These are phyloP conservation scores for Musa beccarii DNA, from an alignment of 176 grass and related monocot genomes.

Conservation along the genomic window DNA sequence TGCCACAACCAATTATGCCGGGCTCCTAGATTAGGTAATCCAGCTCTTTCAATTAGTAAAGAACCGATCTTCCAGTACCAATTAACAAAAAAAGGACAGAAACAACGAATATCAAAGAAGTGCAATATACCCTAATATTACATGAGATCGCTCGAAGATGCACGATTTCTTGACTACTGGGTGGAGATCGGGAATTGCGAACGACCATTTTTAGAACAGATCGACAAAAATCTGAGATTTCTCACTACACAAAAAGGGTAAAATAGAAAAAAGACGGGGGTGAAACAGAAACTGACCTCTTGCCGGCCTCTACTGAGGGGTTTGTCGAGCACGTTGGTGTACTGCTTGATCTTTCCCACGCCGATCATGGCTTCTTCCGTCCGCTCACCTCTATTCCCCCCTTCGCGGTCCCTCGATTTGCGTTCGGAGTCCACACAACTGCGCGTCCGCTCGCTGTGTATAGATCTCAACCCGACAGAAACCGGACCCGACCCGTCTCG, in stretches of 20 bases:
- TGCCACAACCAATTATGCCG: not conserved
- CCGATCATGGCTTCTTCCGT: conserved; percentile 49
- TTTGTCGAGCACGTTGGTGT: conserved; percentile 83
- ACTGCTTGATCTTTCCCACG: conserved; percentile 92
- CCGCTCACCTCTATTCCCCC: not conserved
- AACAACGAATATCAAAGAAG: not conserved
- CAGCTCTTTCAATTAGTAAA: not conserved
- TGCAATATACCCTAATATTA: not conserved
- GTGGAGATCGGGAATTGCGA: not conserved
- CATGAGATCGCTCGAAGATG: not conserved
- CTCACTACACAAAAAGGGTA: not conserved
- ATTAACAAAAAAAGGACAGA: not conserved
- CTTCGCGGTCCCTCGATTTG: not conserved
- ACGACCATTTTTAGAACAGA: not conserved
- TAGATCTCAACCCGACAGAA: not conserved
- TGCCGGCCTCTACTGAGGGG: conserved; percentile 76
- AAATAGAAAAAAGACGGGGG: not conserved
- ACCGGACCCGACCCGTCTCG: not conserved
- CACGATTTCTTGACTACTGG: no score
- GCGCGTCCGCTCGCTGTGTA: not conserved
- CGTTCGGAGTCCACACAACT: not conserved
- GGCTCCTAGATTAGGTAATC: not conserved
- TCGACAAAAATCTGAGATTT: not conserved
- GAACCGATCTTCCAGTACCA: not conserved
- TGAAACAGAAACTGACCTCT: conserved; percentile 26